Base-by-base conservation (phyloP, 1,139 yeast species). In the Hansenula anomala region DNA sequence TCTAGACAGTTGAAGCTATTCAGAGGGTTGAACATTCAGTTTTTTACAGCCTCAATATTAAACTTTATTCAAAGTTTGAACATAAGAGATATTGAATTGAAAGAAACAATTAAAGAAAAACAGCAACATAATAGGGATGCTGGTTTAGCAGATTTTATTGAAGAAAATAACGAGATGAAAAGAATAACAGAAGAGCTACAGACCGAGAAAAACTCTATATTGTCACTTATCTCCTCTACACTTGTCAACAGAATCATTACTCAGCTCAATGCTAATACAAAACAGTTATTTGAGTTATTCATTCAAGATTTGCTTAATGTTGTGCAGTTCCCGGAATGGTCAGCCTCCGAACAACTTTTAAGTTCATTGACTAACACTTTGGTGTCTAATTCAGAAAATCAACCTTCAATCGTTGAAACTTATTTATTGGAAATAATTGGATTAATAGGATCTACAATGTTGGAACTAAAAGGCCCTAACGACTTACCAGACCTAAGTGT, bases 351-450 rank as follows among this genome's bases (percentile, higher is more conserved):
- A 41, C 47, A 66, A 0, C 45, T 81, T 16, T 56, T 80, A 6
- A 56, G 59, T 4, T 61, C 76, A 1, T 44, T 80, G 4, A 60
- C 71, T 42, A 65, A 62, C 36, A 61, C 69, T 5, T 51, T 77
- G 16, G 51, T 78, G 33, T 50, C 49, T n/a, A 54, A 65, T 1
- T 55, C 71, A 33, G 65, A 60, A 26, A 54, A 58, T 11, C 66
- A 66, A 22, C 36, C 69, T 4, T 56, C 70, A 2, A 44, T 55
- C 6, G 60, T 71, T 8, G 83, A 79, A 45, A 64, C 76, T 0
- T 66, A 69, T 42, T 64, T 75, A 4, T 56, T 82, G 32, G 88
- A 80, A 40, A 54, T 75, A 46, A 54, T 76, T 7, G 87, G 88
- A 0, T 50, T 61, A 13, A 71, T 80, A 28, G 87, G 83, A 0